These are phyloP conservation scores for Mrakia gelida DNA, from an alignment of 768 basidiomycete species.

Conservation along the genomic window DNA sequence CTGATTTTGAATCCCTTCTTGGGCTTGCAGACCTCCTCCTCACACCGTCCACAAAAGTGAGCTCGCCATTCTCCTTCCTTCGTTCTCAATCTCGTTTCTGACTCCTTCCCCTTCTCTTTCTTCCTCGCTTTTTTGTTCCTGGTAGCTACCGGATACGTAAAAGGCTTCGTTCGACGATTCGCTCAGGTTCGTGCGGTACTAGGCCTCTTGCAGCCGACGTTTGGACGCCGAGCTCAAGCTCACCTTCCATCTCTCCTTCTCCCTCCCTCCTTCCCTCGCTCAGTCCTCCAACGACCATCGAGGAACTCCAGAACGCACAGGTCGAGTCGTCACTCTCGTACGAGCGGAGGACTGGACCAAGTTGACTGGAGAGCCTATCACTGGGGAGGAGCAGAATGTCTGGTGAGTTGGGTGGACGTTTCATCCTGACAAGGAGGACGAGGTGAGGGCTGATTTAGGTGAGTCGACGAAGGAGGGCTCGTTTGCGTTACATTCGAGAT, in stretches of 20 bases:
- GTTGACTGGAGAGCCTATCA: slow-evolving; percentile 56
- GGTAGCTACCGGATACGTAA: slow-evolving; percentile 19
- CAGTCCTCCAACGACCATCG: slow-evolving; percentile 28
- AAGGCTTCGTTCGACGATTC: slow-evolving; percentile 24
- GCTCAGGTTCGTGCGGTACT: background rate
- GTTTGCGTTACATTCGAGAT: no score
- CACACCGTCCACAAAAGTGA: slow-evolving; percentile 16
- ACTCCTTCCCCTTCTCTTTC: slow-evolving; percentile 33
- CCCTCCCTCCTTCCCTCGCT: background rate
- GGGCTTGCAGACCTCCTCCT: slow-evolving; percentile 9
- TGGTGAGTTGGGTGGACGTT: slow-evolving; percentile 92
- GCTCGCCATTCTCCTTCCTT: background rate
- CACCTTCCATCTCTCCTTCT: background rate
- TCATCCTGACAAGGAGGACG: slow-evolving; percentile 65
- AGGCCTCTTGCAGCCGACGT: no score
- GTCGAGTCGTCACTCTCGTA: slow-evolving; percentile 83
- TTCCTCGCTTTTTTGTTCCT: no score
- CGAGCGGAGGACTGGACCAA: slow-evolving; percentile 82
- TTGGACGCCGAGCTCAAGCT: background rate
- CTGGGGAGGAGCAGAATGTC: slow-evolving; percentile 55
- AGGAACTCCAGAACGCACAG: slow-evolving; percentile 50
- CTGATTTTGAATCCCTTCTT: background rate
- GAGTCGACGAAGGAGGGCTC: slow-evolving; percentile 31
- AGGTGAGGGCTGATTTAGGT: slow-evolving; percentile 84
- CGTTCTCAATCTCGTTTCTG: background rate